Evolutionary conservation across 176 grass and related monocot species (phyloP), one percentile per base, ranked within the genome.

Genomic region (Oryza meyeriana): DNA sequence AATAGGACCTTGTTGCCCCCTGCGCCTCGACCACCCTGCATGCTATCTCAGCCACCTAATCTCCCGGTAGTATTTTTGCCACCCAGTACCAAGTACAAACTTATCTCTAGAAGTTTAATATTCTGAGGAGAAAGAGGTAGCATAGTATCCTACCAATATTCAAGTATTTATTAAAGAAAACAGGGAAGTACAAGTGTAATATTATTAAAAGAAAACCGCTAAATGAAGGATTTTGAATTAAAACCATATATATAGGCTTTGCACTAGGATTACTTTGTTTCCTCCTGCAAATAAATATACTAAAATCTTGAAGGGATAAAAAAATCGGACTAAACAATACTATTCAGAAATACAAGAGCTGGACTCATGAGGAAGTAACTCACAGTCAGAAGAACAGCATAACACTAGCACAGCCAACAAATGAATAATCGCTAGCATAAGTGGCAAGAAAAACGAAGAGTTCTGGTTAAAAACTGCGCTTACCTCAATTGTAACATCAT

Each of bases 401-500:
- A 40, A 62, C 11, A 25, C 10, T 50, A 75, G 14, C 35, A 84
- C 74, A 74, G 38, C 48, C 16, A 66, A 81, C 34, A 81, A 5
- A 81, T 38, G 28, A 38, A 34, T 3, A 73, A 36, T 14, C 13
- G 16, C 41, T 75, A 84, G 63, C 38, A 71, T 48, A 12, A 66
- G 64, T 39, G 14, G 24, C 34, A 69, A 22, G 22, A 35, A 83
- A 81, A 72, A 55, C 32, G 68, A 64, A 52, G 8, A 24, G 72
- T 64, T 39, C 64, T 55, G 18, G 31, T 32, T 64, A 20, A 14
- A 81, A 27, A 76, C 18, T 12, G 6, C 24, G 20, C 72, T 26
- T 89, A 94, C 95, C 90, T 98, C 86, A 69, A 91, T 87, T 2
- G 76, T 88, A 80, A 98, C 95, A 70, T 94, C 84, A 79, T 94